These are phyloP conservation scores for Picochlorum sp. DNA, from an alignment of 139 green algal genomes.

Conservation along the genomic window DNA sequence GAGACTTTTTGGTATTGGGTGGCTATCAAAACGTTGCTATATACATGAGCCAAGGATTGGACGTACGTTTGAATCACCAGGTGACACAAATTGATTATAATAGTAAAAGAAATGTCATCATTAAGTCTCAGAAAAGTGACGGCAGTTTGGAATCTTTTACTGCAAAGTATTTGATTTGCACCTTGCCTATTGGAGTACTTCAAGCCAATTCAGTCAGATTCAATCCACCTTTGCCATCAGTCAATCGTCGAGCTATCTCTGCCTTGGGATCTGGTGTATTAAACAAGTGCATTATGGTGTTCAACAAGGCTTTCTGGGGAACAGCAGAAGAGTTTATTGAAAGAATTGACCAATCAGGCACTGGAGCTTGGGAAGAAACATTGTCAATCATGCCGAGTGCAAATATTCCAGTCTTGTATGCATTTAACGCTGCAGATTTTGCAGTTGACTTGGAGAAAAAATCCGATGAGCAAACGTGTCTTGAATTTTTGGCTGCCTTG, in stretches of 20 bases:
- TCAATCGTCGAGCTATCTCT: neutral
- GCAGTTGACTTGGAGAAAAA: slow-evolving; percentile 1
- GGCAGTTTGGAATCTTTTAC: no score
- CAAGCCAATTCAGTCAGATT: neutral
- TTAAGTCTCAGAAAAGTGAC: neutral
- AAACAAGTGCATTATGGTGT: neutral
- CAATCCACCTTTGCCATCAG: neutral
- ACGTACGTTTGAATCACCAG: neutral
- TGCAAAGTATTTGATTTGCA: neutral
- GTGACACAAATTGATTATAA: neutral
- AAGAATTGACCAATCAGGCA: neutral
- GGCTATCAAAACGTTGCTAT: neutral
- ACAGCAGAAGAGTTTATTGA: neutral
- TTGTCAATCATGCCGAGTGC: neutral
- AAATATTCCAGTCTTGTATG: slow-evolving; percentile 2
- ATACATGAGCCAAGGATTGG: neutral
- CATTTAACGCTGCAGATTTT: slow-evolving; percentile 4
- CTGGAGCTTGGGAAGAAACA: slow-evolving; percentile 2
- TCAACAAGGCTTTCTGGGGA: neutral
- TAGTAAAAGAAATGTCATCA: neutral
- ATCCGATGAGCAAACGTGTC: neutral
- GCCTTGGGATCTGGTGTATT: slow-evolving; percentile 3
- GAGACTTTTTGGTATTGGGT: slow-evolving; percentile 4
- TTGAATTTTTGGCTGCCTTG: neutral
- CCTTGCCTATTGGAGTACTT: neutral